Base-by-base conservation (phyloP, 2,329 filamentous ascomycete genomes). In the Paecilomyces sp. region DNA sequence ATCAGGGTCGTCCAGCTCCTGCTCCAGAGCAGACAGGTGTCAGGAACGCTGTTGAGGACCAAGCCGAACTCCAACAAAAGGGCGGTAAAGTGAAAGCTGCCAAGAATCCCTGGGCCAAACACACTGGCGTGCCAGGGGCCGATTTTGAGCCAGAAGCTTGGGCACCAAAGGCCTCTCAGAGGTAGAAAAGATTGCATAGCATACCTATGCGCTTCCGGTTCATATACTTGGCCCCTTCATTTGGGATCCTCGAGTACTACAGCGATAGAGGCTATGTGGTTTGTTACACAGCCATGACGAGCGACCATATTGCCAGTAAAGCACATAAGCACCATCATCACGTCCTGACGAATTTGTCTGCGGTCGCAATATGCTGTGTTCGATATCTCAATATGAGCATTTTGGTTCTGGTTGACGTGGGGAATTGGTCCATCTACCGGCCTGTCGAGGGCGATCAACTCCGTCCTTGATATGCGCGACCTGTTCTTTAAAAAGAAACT, bases 111-210 rank as follows among this genome's bases (percentile, higher is more conserved):
- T 89, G 86, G 86, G 82, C 82, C 31, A 80, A 78, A 63, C 78
- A 80, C 0, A 77, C 72, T n/a, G 77, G 76, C n/a, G 80, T 79
- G 0, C 84, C 85, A 0, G 80, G 86, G 58, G 86, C 89, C 69
- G 78, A 75, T n/a, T 90, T 86, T 86, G 85, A 89, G 72, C 88
- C 88, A 0, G 70, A 83, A 55, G 76, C 84, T 2, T 90, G 88
- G 88, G 76, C 71, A 4, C 85, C 85, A 3, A 72, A 73, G 1
- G 65, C 77, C n/a, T 69, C 71, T 31, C 77, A 75, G 65, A 66
- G 71, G 61, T 77, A 68, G 72, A 54, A 59, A 28, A 28, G 3
- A 28, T 28, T 3, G 47, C 33, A 25, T 1, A 5, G 22, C n/a
- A 18, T 15, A n/a, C 11, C 24, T 33, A 59, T n/a, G 13, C n/a